Percentiles rank a stretch among this genome's conserved stretches.
Evolutionary conservation across 768 basidiomycete species (phyloP).

Genomic region (Xerocomellus intermedius): DNA sequence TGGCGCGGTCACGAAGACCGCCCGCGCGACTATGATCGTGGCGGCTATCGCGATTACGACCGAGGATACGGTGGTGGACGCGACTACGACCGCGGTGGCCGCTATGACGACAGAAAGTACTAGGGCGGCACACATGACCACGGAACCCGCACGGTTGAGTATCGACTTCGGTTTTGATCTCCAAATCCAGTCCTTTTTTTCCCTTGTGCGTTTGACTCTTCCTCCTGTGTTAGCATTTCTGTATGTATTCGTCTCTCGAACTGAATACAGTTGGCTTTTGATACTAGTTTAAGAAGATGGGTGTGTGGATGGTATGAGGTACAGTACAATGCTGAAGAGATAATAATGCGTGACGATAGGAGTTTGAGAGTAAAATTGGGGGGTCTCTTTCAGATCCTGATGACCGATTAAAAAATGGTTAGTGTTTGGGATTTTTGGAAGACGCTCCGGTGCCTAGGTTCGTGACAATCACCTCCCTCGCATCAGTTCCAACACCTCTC

Average conservation of each 20-base stretch:
- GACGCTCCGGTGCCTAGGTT: constrained; percentile 63
- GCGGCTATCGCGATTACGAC: constrained; percentile 43
- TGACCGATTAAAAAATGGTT: no score
- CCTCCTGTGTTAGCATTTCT: constrained; percentile 7
- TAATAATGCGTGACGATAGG: no score
- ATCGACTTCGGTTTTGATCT: neutral
- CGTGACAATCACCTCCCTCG: constrained; percentile 47
- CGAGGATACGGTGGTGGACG: constrained; percentile 34
- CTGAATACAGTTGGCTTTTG: constrained; percentile 21
- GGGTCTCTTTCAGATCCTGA: no score
- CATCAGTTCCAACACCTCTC: constrained; percentile 70
- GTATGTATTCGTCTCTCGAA: constrained; percentile 23
- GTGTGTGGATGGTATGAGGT: no score
- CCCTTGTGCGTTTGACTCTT: neutral
- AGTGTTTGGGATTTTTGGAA: neutral
- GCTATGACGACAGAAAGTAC: constrained; percentile 47
- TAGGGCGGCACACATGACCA: constrained; percentile 15
- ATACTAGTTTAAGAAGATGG: neutral
- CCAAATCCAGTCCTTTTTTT: neutral
- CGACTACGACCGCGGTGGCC: constrained; percentile 39
- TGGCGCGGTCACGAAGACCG: constrained; percentile 36
- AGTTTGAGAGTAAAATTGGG: no score
- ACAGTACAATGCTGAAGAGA: no score
- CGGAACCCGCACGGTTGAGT: neutral
- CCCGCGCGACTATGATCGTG: constrained; percentile 35